A percentile compares a stretch with the other conserved stretches of the same genome.
Conservation (phyloP, 768 basidiomycete species). For the Tephrocybe sp. region DNA sequence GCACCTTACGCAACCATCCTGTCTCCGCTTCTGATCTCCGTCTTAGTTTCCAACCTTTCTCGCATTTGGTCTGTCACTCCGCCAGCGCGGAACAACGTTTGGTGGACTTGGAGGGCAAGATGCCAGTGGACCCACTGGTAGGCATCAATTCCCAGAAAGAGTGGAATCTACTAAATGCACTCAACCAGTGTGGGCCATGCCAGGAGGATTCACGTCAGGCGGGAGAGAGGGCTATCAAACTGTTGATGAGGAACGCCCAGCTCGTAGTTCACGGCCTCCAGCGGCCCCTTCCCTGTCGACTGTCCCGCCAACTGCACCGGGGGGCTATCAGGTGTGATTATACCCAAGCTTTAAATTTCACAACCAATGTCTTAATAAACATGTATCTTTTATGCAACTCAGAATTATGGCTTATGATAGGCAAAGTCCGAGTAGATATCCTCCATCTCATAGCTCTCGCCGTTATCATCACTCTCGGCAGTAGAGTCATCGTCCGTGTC, state of each 20-base stretch:
- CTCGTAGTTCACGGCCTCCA: constrained; percentile 23
- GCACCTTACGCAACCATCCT: background rate
- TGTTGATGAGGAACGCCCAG: constrained; percentile 50
- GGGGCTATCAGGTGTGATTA: constrained; percentile 42
- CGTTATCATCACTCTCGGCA: constrained; percentile 9
- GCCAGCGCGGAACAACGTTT: constrained; percentile 59
- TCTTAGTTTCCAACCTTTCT: constrained; percentile 60
- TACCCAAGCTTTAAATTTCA: background rate
- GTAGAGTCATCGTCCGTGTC: constrained; percentile 2
- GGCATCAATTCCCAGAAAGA: constrained; percentile 7
- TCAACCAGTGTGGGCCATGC: constrained; percentile 74
- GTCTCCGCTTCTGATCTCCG: background rate
- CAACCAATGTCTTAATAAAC: background rate
- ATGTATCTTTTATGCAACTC: background rate
- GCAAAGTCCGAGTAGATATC: constrained; percentile 8
- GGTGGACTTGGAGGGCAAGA: constrained; percentile 48
- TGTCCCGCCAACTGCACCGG: constrained; percentile 29
- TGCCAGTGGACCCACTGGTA: constrained; percentile 58
- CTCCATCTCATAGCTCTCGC: constrained; percentile 11
- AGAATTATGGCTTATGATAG: constrained; percentile 12
- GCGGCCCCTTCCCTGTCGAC: constrained; percentile 25
- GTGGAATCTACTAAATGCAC: constrained; percentile 7
- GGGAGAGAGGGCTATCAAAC: constrained; percentile 62
- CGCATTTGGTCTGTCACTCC: constrained; percentile 49
- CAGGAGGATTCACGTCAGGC: constrained; percentile 63